phyloP scores from a whole-genome alignment of 2,329 filamentous ascomycete genomes.

The Penicillium sp. region DNA sequence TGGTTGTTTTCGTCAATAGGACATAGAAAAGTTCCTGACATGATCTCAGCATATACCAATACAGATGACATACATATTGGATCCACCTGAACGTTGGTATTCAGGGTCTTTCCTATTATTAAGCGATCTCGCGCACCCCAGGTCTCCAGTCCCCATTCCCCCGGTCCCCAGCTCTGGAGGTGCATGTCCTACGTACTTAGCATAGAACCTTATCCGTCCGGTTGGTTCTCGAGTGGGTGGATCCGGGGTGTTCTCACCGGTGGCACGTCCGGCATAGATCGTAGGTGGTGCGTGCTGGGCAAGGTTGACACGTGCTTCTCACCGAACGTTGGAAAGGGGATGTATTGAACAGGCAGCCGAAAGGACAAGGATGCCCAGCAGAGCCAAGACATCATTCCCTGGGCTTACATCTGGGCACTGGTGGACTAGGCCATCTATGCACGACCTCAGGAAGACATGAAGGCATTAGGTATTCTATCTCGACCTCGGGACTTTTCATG shows the following conservation, averaged over 20 bases:
- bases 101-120: neutral
- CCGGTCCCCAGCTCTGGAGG: too few species aligned
- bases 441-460: too few species aligned
- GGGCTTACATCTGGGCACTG: too few species aligned
- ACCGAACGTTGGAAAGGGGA: neutral
- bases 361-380: too few species aligned
- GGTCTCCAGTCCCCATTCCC: neutral
- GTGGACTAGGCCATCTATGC: too few species aligned
- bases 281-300: neutral
- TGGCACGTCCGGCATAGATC: neutral
- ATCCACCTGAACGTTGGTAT: neutral
- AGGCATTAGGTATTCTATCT: too few species aligned
- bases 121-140: neutral
- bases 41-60: slow-evolving; percentile 29
- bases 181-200: neutral
- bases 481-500: too few species aligned
- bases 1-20: slow-evolving; percentile 24
- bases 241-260: neutral
- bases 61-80: slow-evolving; percentile 21
- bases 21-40: slow-evolving; percentile 29
- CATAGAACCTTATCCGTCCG: neutral
- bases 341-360: neutral
- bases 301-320: too few species aligned
- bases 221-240: neutral
- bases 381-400: too few species aligned